Base-by-base conservation (phyloP, 768 basidiomycete species). In the Tubosaeta sp. region DNA sequence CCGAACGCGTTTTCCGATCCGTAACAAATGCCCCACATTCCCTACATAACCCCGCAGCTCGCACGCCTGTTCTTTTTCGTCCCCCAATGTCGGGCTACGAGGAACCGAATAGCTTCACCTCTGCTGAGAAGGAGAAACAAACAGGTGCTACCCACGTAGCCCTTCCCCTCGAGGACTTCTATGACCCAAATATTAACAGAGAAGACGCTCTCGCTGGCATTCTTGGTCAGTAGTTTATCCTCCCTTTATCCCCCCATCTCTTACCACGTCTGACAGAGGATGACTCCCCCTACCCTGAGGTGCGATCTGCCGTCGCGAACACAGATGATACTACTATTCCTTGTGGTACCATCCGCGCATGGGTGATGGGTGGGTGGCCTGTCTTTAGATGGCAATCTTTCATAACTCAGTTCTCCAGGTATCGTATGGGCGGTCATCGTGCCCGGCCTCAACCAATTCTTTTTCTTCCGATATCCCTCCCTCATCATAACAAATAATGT, bases 371-470 rank as follows among this genome's bases (percentile, higher is more conserved):
- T 59, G 45, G 47, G 62, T 32, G 10, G 6, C 27, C 2, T 1
- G 0, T 22, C 29, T 41, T 30, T 13, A 3, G 5, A 30, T 32
- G 2, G 18, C 24, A 1, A n/a, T 25, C 13, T 25, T 8, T 38
- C 41, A 8, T 5, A 16, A 22, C 30, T 54, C 21, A 14, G 5
- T 44, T 13, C 19, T 24, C 6, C 36, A 69, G 68, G 66, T 21
- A 52, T 82, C 22, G 48, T 72, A 16, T 84, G 80, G 79, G 76
- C 83, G 0, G 73, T 84, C 54, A 34, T 90, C 48, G 74, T 89
- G 18, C 79, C 87, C 1, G 84, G 87, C 40, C 73, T 88, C 68
- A 89, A 89, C 65, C 86, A 87, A 58, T 88, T 87, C 66, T 87
- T 88, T 70, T 84, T 76, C 67, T 80, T 87, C 62, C 78, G 86